phyloP scores from a whole-genome alignment of 2,329 filamentous ascomycete genomes.

The Hypoxylon sp. region DNA sequence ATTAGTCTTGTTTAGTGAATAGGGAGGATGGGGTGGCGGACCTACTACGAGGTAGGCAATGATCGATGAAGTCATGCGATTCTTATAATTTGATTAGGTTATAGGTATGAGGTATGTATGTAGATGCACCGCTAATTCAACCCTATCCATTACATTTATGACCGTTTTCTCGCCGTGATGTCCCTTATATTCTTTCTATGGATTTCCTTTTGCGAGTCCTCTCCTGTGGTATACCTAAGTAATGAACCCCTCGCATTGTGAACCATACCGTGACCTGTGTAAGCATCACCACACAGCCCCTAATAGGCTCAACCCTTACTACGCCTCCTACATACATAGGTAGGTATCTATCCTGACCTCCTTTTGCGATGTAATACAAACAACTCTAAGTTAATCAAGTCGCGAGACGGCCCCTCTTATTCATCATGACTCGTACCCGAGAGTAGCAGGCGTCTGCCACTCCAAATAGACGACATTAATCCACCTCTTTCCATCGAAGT shows the following conservation, averaged over 20 bases:
- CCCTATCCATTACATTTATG: background rate
- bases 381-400: background rate
- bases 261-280: background rate
- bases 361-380: background rate
- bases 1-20: conserved; percentile 9
- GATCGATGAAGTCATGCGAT: conserved; percentile 5
- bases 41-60: background rate
- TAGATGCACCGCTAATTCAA: background rate
- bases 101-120: background rate
- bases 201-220: background rate
- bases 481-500: conserved; percentile 46
- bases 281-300: background rate
- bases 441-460: conserved; percentile 44
- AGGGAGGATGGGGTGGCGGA: background rate
- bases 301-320: background rate
- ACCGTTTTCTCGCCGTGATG: background rate
- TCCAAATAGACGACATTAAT: conserved; percentile 47
- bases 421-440: conserved; percentile 16
- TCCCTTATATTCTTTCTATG: background rate
- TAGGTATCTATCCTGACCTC: background rate
- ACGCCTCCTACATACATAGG: background rate
- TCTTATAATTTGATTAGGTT: background rate
- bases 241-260: background rate
- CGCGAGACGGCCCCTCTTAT: conserved; percentile 1
- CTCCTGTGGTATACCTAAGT: background rate